phyloP scores from a whole-genome alignment of 306 rosid species.

The Vigna angularis region DNA sequence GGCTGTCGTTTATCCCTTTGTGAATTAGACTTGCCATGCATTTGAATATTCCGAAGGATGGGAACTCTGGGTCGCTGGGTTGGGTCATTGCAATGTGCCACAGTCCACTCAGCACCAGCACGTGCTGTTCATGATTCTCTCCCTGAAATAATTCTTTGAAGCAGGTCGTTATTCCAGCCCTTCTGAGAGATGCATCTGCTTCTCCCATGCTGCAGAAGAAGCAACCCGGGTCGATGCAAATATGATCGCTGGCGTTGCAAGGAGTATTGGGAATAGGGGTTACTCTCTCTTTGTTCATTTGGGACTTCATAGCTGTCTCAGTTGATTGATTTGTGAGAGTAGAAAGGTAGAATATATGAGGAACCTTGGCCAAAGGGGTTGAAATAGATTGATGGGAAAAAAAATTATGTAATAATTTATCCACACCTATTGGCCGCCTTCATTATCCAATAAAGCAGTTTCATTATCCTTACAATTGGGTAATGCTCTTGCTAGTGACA shows the following conservation, averaged over 20 bases:
- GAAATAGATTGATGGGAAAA: conserved; percentile 14
- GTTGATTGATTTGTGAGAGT: conserved; percentile 16
- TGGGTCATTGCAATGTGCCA: conserved; percentile 81
- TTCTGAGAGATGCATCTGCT: conserved; percentile 48
- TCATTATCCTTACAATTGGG: neutral
- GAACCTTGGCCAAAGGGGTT: neutral
- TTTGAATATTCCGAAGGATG: conserved; percentile 74
- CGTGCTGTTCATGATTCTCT: conserved; percentile 55
- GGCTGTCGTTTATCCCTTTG: conserved; percentile 49
- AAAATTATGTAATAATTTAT: neutral
- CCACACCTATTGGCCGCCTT: conserved; percentile 4
- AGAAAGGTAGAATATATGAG: conserved; percentile 32
- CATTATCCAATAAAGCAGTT: conserved; percentile 30
- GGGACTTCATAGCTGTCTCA: conserved; percentile 47
- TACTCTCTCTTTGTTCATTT: conserved; percentile 42
- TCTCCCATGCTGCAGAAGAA: conserved; percentile 83
- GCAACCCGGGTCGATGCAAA: conserved; percentile 53
- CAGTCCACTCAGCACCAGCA: conserved; percentile 65
- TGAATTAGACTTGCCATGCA: conserved; percentile 78
- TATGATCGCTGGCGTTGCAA: conserved; percentile 33
- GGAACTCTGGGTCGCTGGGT: conserved; percentile 72
- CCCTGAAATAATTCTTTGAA: conserved; percentile 57
- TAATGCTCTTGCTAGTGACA: too few relatives aligned
- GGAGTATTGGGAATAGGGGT: conserved; percentile 34
- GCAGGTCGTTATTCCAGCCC: conserved; percentile 48